phyloP scores from a whole-genome alignment of 768 basidiomycete genomes.

The Leccinum fibrillosum region DNA sequence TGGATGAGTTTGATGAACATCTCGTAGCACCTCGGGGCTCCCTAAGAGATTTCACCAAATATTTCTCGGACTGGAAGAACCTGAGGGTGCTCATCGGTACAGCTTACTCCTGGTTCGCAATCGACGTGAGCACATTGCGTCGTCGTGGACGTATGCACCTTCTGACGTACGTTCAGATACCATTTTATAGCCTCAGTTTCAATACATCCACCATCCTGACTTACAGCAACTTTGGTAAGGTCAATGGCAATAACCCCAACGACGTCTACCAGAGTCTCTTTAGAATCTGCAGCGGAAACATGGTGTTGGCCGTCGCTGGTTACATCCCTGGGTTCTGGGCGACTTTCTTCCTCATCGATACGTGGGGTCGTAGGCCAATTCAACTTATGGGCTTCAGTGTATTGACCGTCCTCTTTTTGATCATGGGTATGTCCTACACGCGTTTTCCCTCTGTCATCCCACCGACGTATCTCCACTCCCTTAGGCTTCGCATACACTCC shows the following conservation, averaged over 20 bases:
- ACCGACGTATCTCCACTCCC: neutral
- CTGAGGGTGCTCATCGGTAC: slow-evolving; percentile 73
- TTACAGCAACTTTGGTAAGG: slow-evolving; percentile 63
- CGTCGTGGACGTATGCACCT: neutral
- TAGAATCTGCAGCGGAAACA: slow-evolving; percentile 18
- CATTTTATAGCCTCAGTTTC: slow-evolving; percentile 84
- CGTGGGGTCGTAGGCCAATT: slow-evolving; percentile 70
- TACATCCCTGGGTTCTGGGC: slow-evolving; percentile 55
- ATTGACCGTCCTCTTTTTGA: slow-evolving; percentile 62
- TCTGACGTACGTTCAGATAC: slow-evolving; percentile 47
- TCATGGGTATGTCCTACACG: slow-evolving; percentile 51
- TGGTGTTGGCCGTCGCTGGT: slow-evolving; percentile 18
- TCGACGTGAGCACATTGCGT: slow-evolving; percentile 52
- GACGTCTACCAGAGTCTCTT: slow-evolving; percentile 24
- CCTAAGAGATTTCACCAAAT: slow-evolving; percentile 56
- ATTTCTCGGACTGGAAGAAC: slow-evolving; percentile 77
- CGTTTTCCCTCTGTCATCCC: neutral
- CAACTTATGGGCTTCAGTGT: slow-evolving; percentile 70
- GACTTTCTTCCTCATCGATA: slow-evolving; percentile 64
- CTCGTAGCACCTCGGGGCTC: slow-evolving; percentile 63
- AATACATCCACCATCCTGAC: slow-evolving; percentile 74
- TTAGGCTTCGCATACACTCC: neutral
- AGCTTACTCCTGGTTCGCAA: slow-evolving; percentile 85
- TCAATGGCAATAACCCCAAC: slow-evolving; percentile 20
- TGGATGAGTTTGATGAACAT: slow-evolving; percentile 43